Evolutionary conservation across 2,329 filamentous ascomycete genomes (phyloP).

Genomic region (Dichotomopilus funicola): DNA sequence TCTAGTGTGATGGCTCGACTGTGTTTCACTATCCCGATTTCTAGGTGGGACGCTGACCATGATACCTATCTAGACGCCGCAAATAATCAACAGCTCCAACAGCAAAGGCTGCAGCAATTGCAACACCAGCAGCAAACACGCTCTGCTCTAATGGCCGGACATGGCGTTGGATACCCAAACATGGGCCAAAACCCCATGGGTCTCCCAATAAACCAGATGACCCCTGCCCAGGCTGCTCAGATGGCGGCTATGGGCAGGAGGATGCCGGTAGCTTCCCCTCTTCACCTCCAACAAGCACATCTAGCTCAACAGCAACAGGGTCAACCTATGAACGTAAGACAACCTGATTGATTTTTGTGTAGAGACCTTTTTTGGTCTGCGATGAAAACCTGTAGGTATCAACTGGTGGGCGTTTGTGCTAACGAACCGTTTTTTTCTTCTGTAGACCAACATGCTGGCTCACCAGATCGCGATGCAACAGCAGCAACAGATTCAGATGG

Average conservation of each 20-base stretch:
- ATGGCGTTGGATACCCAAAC: slow-evolving; percentile 39
- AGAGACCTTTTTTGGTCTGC: not conserved
- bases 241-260: slow-evolving; percentile 27
- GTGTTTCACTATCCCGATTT: slow-evolving; percentile 18
- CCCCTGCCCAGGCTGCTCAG: slow-evolving; percentile 25
- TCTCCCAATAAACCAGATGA: slow-evolving; percentile 40
- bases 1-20: slow-evolving; percentile 10
- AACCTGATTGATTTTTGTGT: slow-evolving; percentile 4
- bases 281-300: slow-evolving; percentile 23
- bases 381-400: slow-evolving; percentile 12
- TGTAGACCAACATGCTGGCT: slow-evolving; percentile 36
- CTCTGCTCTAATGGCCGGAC: slow-evolving; percentile 49
- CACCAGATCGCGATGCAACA: slow-evolving; percentile 44
- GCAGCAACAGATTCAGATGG: slow-evolving; percentile 37
- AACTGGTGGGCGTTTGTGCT: slow-evolving; percentile 6
- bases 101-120: slow-evolving; percentile 43
- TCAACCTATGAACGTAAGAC: slow-evolving; percentile 24
- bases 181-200: slow-evolving; percentile 51
- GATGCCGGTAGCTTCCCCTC: slow-evolving; percentile 20
- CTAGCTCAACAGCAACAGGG: slow-evolving; percentile 22
- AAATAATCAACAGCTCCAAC: slow-evolving; percentile 45
- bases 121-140: slow-evolving; percentile 48
- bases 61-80: slow-evolving; percentile 17
- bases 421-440: slow-evolving; percentile 11
- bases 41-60: slow-evolving; percentile 13